These are phyloP conservation scores for Leccinum subgranulosum DNA, from an alignment of 768 basidiomycete species.

Conservation along the genomic window DNA sequence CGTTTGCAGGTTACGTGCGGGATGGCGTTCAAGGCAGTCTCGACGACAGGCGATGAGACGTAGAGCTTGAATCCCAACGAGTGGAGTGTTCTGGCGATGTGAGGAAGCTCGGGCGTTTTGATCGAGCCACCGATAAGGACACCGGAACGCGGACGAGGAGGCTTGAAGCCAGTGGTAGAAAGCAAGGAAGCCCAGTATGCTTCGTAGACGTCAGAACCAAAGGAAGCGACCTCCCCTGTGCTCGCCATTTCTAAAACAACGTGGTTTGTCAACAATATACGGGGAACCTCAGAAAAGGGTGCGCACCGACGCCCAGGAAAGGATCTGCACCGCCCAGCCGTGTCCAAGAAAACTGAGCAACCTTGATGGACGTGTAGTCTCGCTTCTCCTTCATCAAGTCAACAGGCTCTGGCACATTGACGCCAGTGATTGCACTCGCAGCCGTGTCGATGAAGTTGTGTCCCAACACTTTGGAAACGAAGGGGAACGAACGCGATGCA, in stretches of 20 bases:
- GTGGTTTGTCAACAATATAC: background rate
- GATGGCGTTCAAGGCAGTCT: slow-evolving; percentile 75
- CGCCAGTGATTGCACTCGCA: slow-evolving; percentile 79
- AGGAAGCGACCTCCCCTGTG: slow-evolving; percentile 96
- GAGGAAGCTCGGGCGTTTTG: slow-evolving; percentile 79
- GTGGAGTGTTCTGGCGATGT: slow-evolving; percentile 74
- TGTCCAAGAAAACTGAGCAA: slow-evolving; percentile 98
- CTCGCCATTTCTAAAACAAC: slow-evolving; percentile 83
- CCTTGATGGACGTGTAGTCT: slow-evolving; percentile 95
- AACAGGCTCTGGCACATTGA: slow-evolving; percentile 84
- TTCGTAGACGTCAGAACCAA: slow-evolving; percentile 90
- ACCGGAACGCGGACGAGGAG: slow-evolving; percentile 80
- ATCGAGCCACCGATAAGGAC: slow-evolving; percentile 92
- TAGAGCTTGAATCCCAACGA: slow-evolving; percentile 95
- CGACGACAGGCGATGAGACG: slow-evolving; percentile 77
- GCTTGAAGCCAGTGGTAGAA: slow-evolving; percentile 93
- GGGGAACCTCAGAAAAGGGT: background rate
- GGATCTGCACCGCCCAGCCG: slow-evolving; percentile 94
- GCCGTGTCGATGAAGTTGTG: slow-evolving; percentile 97
- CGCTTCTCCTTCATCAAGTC: slow-evolving; percentile 89
- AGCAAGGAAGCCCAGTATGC: slow-evolving; percentile 96
- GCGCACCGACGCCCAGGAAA: slow-evolving; percentile 89
- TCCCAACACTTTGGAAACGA: slow-evolving; percentile 97
- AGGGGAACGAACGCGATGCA: slow-evolving; percentile 97
- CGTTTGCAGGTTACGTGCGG: slow-evolving; percentile 79